Base-by-base conservation (phyloP, 139 green algal species). In the Chlorella sp. region DNA sequence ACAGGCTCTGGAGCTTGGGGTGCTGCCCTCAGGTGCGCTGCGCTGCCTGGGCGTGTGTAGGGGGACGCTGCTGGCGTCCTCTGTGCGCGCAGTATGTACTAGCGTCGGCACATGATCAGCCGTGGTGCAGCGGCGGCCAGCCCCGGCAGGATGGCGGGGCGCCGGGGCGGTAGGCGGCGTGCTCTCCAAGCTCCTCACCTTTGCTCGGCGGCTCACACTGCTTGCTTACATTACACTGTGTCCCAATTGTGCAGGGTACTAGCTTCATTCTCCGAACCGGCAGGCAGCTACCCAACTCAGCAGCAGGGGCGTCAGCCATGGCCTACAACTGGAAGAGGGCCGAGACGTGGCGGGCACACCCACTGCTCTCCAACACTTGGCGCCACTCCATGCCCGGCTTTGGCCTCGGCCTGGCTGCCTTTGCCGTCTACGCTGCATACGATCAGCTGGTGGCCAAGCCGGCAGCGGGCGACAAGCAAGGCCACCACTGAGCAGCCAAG, bases 341-440 rank as follows among this genome's bases (percentile, higher is more conserved):
- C 14, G 91, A 93, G 73, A 60, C 76, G 3, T 93, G 91, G 91
- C 81, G 91, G 66, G 1, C 73, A 30, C 92, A 95, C 80, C 92
- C 93, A 3, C 71, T 95, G 88, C 73, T 95, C 19, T 93, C 57
- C 1, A 92, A 94, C 87, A 95, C 92, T n/a, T 73, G 91, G 77
- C 82, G 89, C 32, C 76, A 91, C 66, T 87, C 87, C 32, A 42
- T 94, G 69, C 93, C 93, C 66, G 93, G 93, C 37, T 68, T 95
- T 32, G 79, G 81, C 15, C 61, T 94, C 34, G 93, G 89, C 79
- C 77, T 89, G 26, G 87, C 73, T 32, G 92, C 92, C 7, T 95
- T 95, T 88, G 88, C 78, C 0, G 66, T 91, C 14, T 95, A 95
- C 57, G 93, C 94, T 1, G 64, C 86, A 0, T 95, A 95, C 36